A percentile compares a stretch with the other conserved stretches of the same genome.
These are phyloP conservation scores for Xylaria telfairii DNA, from an alignment of 495 filamentous ascomycete species.

Conservation along the genomic window DNA sequence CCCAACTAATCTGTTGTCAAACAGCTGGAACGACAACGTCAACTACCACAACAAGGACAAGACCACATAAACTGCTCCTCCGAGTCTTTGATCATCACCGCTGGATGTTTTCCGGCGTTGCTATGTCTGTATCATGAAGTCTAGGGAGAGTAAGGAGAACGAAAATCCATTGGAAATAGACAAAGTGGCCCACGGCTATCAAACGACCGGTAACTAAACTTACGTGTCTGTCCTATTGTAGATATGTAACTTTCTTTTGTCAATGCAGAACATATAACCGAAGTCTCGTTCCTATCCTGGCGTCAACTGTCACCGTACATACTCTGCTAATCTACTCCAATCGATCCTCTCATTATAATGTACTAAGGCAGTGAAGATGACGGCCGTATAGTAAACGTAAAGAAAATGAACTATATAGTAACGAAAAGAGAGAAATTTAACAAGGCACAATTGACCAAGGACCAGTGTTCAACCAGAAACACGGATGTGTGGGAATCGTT, in stretches of 20 bases:
- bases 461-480: not conserved
- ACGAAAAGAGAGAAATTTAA: not conserved
- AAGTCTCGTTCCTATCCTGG: not conserved
- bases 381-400: not conserved
- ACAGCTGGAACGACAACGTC: conserved; percentile 90
- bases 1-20: conserved; percentile 17
- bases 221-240: conserved; percentile 26
- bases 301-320: not conserved
- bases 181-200: conserved; percentile 23
- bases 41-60: conserved; percentile 98
- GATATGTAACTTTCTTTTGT: conserved; percentile 25
- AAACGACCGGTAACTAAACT: conserved; percentile 1
- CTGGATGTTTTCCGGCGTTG: conserved; percentile 13
- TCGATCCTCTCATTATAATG: not conserved
- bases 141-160: conserved; percentile 60
- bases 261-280: conserved; percentile 16
- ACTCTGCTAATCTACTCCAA: not conserved
- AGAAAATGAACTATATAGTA: not conserved
- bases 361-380: not conserved
- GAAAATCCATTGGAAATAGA: conserved; percentile 50
- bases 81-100: conserved; percentile 41
- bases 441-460: not conserved
- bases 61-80: conserved; percentile 53
- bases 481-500: not conserved
- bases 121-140: conserved; percentile 4